Evolutionary conservation across 371 early-diverging fungal species (phyloP).

Genomic region (Choanephora cucurbitarum): DNA sequence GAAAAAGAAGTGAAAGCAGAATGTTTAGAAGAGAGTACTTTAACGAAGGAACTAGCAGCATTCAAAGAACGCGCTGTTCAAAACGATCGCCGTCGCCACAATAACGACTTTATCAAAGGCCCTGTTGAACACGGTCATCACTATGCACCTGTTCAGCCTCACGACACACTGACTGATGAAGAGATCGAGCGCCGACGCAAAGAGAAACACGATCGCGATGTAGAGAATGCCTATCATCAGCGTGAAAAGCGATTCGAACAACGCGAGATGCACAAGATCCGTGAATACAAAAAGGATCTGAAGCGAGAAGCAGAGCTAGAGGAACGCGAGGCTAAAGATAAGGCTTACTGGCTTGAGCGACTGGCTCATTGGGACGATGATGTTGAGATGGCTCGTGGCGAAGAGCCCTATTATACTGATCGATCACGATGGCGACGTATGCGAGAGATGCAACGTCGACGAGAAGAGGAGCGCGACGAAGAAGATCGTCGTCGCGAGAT

Average conservation of each 20-base stretch:
- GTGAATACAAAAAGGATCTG: constrained; percentile 55
- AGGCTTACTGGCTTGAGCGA: constrained; percentile 52
- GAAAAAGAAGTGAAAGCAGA: too few relatives aligned
- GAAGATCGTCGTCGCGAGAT: constrained; percentile 64
- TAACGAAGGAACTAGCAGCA: constrained; percentile 63
- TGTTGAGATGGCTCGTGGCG: constrained; percentile 59
- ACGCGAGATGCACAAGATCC: constrained; percentile 55
- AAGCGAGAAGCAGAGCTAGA: constrained; percentile 53
- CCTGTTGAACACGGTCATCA: constrained; percentile 11
- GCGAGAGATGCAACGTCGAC: constrained; percentile 59
- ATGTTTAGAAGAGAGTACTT: constrained; percentile 34
- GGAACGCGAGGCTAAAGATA: constrained; percentile 45
- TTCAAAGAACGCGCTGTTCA: constrained; percentile 68
- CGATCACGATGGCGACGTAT: constrained; percentile 73
- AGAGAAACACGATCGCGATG: constrained; percentile 67
- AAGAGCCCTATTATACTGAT: constrained; percentile 72
- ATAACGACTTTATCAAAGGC: constrained; percentile 29
- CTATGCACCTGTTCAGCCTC: constrained; percentile 2
- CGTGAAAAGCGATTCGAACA: constrained; percentile 70
- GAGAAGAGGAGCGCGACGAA: constrained; percentile 73
- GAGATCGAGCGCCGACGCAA: constrained; percentile 66
- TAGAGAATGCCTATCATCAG: constrained; percentile 67
- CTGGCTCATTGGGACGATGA: constrained; percentile 80
- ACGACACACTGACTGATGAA: constrained; percentile 53
- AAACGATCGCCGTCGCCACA: constrained; percentile 55